These are phyloP conservation scores for Guyanaporus albipodus DNA, from an alignment of 768 basidiomycete species.

Conservation along the genomic window DNA sequence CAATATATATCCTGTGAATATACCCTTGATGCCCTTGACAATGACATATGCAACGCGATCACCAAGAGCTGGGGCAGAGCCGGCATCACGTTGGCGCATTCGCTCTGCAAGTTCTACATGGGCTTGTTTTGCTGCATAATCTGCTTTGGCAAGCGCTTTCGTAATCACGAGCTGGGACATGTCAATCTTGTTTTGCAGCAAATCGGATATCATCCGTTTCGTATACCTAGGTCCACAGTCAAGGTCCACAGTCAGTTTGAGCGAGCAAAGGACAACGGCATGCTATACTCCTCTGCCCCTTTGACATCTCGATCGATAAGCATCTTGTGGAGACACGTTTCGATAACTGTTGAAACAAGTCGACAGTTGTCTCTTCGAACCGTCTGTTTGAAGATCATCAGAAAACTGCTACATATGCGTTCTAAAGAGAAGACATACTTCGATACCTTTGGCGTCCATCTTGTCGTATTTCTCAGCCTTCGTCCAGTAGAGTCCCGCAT, in stretches of 20 bases:
- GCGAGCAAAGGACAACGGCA: conserved; percentile 5
- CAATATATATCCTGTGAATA: not conserved
- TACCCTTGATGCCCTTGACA: conserved; percentile 92
- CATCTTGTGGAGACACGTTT: conserved; percentile 98
- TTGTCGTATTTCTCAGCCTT: conserved; percentile 94
- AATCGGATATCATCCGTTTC: conserved; percentile 89
- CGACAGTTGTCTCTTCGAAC: conserved; percentile 98
- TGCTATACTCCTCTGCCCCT: conserved; percentile 81
- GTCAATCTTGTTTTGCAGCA: conserved; percentile 94
- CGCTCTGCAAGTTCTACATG: conserved; percentile 94
- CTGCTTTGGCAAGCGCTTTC: conserved; percentile 90
- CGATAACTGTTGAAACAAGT: conserved; percentile 96
- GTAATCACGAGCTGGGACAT: conserved; percentile 99
- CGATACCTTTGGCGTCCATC: conserved; percentile 99
- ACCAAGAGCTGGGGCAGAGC: conserved; percentile 95
- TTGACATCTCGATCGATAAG: conserved; percentile 92
- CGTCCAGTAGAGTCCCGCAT: conserved; percentile 98
- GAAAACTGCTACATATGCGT: not conserved
- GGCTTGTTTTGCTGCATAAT: conserved; percentile 93
- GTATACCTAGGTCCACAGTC: conserved; percentile 60
- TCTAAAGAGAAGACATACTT: conserved; percentile 49
- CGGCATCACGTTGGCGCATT: conserved; percentile 95
- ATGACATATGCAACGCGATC: conserved; percentile 99
- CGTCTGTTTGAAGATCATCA: conserved; percentile 50
- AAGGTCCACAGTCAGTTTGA: conserved; percentile 18